These are phyloP conservation scores for Rhexocercosporidium sp. DNA, from an alignment of 2,329 filamentous ascomycete species.

Conservation along the genomic window DNA sequence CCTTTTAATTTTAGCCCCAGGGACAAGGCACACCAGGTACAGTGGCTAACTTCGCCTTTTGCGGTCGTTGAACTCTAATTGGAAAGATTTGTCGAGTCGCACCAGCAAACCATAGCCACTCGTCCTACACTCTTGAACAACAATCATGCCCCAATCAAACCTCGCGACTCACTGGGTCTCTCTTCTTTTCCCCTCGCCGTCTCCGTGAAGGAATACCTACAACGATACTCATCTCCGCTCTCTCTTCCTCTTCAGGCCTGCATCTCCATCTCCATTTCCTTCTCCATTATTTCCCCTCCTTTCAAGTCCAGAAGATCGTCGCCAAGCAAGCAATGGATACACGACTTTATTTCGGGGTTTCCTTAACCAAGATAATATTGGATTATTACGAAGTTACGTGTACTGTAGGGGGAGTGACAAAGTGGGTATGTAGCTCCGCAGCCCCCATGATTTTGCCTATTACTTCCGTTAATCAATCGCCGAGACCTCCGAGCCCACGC, in stretches of 20 bases:
- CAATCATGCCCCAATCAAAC: neutral
- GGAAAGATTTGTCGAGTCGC: neutral
- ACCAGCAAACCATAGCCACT: conserved; percentile 3
- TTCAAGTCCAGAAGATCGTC: neutral
- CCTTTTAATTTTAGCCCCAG: neutral
- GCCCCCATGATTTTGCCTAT: neutral
- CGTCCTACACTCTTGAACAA: neutral
- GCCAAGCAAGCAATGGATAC: neutral
- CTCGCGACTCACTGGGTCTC: neutral
- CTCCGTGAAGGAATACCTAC: no score
- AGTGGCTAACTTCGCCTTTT: neutral
- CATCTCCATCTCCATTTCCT: no score
- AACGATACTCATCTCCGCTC: neutral
- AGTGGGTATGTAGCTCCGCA: neutral
- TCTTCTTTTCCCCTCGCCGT: neutral
- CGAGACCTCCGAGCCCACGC: neutral
- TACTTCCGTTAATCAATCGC: neutral
- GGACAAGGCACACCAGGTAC: conserved; percentile 2
- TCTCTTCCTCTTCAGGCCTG: no score
- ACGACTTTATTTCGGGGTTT: neutral
- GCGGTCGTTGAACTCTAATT: neutral
- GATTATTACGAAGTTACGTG: no score
- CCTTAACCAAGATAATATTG: no score
- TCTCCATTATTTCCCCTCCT: neutral
- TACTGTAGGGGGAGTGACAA: no score